Evolutionary conservation across 129 eudicot genomes (phyloP).

Genomic region (Sambucus nigra): DNA sequence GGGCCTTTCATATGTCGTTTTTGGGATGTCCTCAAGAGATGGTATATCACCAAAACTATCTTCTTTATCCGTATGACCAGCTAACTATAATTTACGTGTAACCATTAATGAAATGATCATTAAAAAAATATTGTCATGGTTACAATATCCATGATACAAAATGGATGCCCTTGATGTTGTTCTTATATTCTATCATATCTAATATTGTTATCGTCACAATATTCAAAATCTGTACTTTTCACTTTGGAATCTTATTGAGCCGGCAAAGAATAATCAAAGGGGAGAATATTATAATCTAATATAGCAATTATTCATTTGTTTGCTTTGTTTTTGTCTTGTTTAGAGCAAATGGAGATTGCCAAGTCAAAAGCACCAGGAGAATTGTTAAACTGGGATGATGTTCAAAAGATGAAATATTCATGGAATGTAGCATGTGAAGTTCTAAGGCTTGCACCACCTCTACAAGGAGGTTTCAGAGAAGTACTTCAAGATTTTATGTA

Average conservation of each 20-base stretch:
- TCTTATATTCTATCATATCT: no score
- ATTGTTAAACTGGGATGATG: slow-evolving; percentile 62
- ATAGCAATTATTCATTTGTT: neutral
- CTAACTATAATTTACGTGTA: no score
- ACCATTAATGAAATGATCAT: no score
- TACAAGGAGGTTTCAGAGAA: slow-evolving; percentile 77
- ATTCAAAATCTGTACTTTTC: no score
- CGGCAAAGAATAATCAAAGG: neutral
- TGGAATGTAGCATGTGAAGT: slow-evolving; percentile 93
- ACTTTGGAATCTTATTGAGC: neutral
- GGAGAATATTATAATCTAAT: neutral
- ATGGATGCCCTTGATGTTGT: no score
- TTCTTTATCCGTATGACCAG: no score
- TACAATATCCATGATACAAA: no score
- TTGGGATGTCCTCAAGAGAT: no score
- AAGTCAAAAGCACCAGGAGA: slow-evolving; percentile 61
- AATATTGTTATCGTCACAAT: no score
- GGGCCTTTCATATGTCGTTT: no score
- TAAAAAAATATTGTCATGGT: no score
- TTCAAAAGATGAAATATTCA: slow-evolving; percentile 81
- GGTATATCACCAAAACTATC: no score
- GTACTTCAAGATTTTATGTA: slow-evolving; percentile 51
- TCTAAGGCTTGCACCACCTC: slow-evolving; percentile 83
- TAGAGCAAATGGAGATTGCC: slow-evolving; percentile 80
- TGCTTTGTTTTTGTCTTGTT: neutral